These are phyloP conservation scores for Colletotrichum musicola DNA, from an alignment of 2,329 filamentous ascomycete species.

Conservation along the genomic window DNA sequence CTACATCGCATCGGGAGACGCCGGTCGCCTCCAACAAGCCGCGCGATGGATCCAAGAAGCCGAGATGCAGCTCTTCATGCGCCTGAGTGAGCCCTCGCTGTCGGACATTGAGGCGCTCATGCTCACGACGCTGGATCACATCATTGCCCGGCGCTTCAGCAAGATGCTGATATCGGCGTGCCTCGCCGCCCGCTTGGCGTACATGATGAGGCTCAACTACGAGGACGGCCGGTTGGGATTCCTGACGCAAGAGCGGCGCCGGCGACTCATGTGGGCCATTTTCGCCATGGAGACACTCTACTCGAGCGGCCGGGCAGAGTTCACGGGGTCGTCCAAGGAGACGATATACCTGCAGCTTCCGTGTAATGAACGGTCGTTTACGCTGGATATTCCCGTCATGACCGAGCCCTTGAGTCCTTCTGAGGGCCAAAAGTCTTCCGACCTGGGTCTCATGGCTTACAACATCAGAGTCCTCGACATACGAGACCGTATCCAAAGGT, in stretches of 20 bases:
- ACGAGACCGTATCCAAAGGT: conserved; percentile 34
- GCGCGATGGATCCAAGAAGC: conserved; percentile 44
- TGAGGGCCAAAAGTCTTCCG: background rate
- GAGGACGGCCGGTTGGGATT: conserved; percentile 39
- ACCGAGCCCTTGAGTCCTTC: conserved; percentile 22
- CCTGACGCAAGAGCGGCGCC: conserved; percentile 37
- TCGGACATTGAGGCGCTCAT: conserved; percentile 43
- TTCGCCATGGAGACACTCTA: conserved; percentile 37
- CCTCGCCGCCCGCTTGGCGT: conserved; percentile 38
- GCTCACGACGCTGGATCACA: conserved; percentile 41
- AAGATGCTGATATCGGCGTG: conserved; percentile 43
- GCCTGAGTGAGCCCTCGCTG: conserved; percentile 33
- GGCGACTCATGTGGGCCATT: conserved; percentile 44
- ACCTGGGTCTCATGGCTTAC: conserved; percentile 31
- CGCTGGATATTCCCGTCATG: conserved; percentile 29
- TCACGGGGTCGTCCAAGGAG: conserved; percentile 26
- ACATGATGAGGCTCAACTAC: conserved; percentile 42
- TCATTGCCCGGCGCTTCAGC: conserved; percentile 40
- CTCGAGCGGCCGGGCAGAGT: conserved; percentile 31
- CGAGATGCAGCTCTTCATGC: conserved; percentile 36
- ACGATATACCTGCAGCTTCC: conserved; percentile 31
- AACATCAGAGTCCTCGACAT: conserved; percentile 32
- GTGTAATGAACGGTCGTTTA: conserved; percentile 27
- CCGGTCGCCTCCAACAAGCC: conserved; percentile 4
- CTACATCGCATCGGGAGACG: conserved; percentile 17